These are phyloP conservation scores for Rubia yunnanensis DNA, from an alignment of 257 asterid genomes.

Conservation along the genomic window DNA sequence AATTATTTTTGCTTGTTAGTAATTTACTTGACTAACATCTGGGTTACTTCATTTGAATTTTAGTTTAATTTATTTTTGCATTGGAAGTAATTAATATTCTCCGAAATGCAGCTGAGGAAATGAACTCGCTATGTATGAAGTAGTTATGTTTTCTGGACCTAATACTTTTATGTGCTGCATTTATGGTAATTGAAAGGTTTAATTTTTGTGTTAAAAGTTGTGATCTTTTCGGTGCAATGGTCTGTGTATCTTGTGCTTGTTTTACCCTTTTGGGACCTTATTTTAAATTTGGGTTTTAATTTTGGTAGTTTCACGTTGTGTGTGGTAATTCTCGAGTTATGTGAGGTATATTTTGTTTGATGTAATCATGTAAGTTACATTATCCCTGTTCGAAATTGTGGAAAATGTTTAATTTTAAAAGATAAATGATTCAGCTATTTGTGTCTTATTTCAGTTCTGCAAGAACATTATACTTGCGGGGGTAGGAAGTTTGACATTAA, in stretches of 20 bases:
- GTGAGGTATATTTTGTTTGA: neutral
- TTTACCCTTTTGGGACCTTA: neutral
- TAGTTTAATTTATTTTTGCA: neutral
- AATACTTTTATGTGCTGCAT: neutral
- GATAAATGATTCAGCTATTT: neutral
- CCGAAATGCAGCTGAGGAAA: neutral
- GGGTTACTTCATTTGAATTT: neutral
- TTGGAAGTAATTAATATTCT: neutral
- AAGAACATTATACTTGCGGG: conserved; percentile 96
- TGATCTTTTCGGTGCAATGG: neutral
- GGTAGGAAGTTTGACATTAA: conserved; percentile 86
- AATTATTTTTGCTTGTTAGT: neutral
- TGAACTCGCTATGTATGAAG: neutral
- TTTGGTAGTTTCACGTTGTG: neutral
- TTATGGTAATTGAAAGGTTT: neutral
- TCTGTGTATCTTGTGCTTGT: neutral
- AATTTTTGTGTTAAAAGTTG: neutral
- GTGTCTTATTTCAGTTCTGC: conserved; percentile 59
- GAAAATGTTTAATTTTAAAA: neutral
- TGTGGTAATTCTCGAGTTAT: neutral
- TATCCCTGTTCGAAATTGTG: neutral
- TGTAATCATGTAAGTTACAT: neutral
- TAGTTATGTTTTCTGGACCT: neutral
- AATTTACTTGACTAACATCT: neutral
- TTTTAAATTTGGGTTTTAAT: neutral